Evolutionary conservation across 352 stramenopile genomes (phyloP), one percentile per base, ranked within the genome.

Genomic region (Phytophthora brassicae): DNA sequence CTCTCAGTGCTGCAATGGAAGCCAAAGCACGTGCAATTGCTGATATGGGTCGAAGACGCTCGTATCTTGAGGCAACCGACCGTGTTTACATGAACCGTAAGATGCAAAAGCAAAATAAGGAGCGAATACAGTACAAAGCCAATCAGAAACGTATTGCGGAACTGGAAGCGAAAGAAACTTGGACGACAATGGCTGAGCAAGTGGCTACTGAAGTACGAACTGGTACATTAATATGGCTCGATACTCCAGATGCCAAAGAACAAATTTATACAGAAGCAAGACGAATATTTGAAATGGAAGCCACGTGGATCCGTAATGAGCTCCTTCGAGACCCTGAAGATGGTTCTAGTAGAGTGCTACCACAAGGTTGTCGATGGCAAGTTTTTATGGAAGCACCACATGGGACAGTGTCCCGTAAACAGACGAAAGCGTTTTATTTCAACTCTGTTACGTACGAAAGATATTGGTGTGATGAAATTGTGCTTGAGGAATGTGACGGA

Each of bases 371-470:
- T 57, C 64, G 50, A 4, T 92, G 81, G 80, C 77, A 90, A 28
- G 54, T 88, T 22, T 70, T 75, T 1, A 62, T 92, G 3, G 66
- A 75, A 60, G 79, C 88, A 16, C 77, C 77, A 28, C 81, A 82
- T 28, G 76, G 81, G 11, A 60, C 67, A 5, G 61, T 70, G 17
- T 57, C 54, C 24, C 38, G 56, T 11, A 69, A 74, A 12, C 72
- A 79, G n/a, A 73, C 83, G 26, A 90, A 92, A 41, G 68, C 80
- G 0, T 89, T 83, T 50, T 92, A 86, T 41, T 61, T 88, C 12
- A 86, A 92, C 61, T 68, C 49, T 0, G 67, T 85, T 51, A 88
- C 77, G 2, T 80, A 84, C 9, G 70, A 90, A 28, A 90, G 88
- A 50, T 65, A 88, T 62, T 61, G 88, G 54, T 92, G 81, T 31